Percentiles rank a stretch among this genome's conserved stretches.
These are phyloP conservation scores for Candida ponderosae DNA, from an alignment of 805 yeast genomes.

Conservation along the genomic window DNA sequence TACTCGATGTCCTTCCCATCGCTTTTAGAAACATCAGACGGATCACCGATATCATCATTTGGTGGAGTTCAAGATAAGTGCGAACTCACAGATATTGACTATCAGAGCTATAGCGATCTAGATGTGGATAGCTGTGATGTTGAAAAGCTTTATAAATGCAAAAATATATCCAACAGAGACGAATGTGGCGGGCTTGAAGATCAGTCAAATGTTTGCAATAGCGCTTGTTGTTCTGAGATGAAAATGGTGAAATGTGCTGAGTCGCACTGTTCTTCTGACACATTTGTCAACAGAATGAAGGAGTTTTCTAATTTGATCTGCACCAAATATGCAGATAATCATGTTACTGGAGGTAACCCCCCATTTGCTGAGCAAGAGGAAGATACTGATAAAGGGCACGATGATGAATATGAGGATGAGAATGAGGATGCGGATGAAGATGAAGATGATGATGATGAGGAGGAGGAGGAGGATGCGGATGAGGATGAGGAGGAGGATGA, in stretches of 20 bases:
- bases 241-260: constrained; percentile 17
- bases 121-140: constrained; percentile 18
- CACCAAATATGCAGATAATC: constrained; percentile 16
- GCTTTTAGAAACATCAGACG: too few relatives aligned
- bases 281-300: constrained; percentile 9
- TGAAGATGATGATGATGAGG: neutral
- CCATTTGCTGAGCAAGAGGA: constrained; percentile 10
- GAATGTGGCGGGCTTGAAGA: constrained; percentile 7
- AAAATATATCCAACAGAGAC: constrained; percentile 10
- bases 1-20: neutral
- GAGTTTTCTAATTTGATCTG: constrained; percentile 15
- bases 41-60: too few relatives aligned
- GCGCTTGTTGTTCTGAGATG: constrained; percentile 18
- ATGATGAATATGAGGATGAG: too few relatives aligned
- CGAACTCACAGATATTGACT: constrained; percentile 8
- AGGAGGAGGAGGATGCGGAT: neutral
- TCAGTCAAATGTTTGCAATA: constrained; percentile 13
- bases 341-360: constrained; percentile 7
- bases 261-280: constrained; percentile 11
- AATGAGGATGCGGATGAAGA: too few relatives aligned
- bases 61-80: constrained; percentile 11
- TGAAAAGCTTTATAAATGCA: constrained; percentile 15
- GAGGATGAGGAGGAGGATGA: neutral
- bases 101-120: constrained; percentile 9
- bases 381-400: too few relatives aligned